These are phyloP conservation scores for Camelina laxa DNA, from an alignment of 345 rosid genomes.

Conservation along the genomic window DNA sequence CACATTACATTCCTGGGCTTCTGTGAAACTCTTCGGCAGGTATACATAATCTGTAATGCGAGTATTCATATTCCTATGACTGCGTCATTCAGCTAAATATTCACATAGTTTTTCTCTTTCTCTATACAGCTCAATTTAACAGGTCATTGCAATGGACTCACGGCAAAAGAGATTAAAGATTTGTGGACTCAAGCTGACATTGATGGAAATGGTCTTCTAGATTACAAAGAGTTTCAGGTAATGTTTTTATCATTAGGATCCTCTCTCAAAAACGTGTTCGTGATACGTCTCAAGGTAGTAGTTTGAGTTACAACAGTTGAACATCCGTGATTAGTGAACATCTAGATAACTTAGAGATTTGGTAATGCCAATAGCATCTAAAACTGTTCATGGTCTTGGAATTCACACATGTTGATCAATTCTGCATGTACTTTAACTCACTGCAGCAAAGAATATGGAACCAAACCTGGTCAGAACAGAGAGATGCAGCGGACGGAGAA, in stretches of 20 bases:
- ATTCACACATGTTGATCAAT: neutral
- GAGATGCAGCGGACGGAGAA: conserved; percentile 45
- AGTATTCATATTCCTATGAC: neutral
- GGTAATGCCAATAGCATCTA: neutral
- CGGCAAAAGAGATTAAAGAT: conserved; percentile 70
- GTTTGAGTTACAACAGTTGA: conserved; percentile 2
- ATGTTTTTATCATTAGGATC: conserved; percentile 4
- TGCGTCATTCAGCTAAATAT: conserved; percentile 6
- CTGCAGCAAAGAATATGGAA: conserved; percentile 88
- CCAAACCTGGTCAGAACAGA: conserved; percentile 56
- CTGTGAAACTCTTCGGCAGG: conserved; percentile 87
- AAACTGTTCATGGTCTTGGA: neutral
- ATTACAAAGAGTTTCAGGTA: conserved; percentile 91
- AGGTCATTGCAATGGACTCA: conserved; percentile 74
- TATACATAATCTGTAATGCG: conserved; percentile 30
- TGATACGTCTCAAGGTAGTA: neutral
- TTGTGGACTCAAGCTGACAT: conserved; percentile 86
- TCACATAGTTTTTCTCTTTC: conserved; percentile 18
- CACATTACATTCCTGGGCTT: conserved; percentile 69
- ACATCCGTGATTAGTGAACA: neutral
- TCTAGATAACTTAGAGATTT: neutral
- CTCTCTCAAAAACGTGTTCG: conserved; percentile 1
- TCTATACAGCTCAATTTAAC: conserved; percentile 69
- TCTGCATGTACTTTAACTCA: neutral
- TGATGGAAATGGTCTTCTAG: conserved; percentile 73